Evolutionary conservation across 345 rosid species (phyloP).

Genomic region (Sonneratia caseolaris): DNA sequence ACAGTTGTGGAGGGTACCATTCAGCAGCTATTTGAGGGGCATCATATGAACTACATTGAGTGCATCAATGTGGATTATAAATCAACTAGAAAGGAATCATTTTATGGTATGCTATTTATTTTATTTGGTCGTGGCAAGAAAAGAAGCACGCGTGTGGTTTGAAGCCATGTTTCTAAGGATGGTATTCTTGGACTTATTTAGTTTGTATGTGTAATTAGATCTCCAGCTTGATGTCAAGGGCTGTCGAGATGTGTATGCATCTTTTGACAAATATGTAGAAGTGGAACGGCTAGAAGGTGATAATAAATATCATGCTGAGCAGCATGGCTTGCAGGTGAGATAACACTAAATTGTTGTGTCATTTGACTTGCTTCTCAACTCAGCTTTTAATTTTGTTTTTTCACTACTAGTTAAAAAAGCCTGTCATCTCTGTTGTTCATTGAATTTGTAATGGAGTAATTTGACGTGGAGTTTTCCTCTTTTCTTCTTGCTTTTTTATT

Average conservation of each 20-base stretch:
- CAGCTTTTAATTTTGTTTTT: not conserved
- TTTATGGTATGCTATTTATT: slow-evolving; percentile 27
- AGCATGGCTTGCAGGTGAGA: slow-evolving; percentile 61
- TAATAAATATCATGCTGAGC: slow-evolving; percentile 64
- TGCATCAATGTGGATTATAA: slow-evolving; percentile 55
- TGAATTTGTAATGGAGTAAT: not conserved
- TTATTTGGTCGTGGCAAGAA: not conserved
- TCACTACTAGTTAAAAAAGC: not conserved
- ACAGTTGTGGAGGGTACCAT: slow-evolving; percentile 65
- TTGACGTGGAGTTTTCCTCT: not conserved
- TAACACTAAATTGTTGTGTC: not conserved
- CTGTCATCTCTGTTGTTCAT: not conserved
- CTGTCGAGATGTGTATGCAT: slow-evolving; percentile 65
- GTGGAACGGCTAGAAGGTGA: slow-evolving; percentile 75
- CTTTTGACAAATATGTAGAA: slow-evolving; percentile 76
- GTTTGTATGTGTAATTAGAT: slow-evolving; percentile 30
- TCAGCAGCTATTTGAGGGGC: slow-evolving; percentile 56
- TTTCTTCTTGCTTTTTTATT: not conserved
- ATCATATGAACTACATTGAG: slow-evolving; percentile 53
- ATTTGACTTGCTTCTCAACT: not conserved
- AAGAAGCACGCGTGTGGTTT: not conserved
- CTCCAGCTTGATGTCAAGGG: slow-evolving; percentile 88
- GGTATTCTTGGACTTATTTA: slow-evolving; percentile 20
- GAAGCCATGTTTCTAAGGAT: not conserved
- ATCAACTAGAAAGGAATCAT: slow-evolving; percentile 56